Conservation (phyloP, 768 basidiomycete species). For the Cystofilobasidium capitatum region DNA sequence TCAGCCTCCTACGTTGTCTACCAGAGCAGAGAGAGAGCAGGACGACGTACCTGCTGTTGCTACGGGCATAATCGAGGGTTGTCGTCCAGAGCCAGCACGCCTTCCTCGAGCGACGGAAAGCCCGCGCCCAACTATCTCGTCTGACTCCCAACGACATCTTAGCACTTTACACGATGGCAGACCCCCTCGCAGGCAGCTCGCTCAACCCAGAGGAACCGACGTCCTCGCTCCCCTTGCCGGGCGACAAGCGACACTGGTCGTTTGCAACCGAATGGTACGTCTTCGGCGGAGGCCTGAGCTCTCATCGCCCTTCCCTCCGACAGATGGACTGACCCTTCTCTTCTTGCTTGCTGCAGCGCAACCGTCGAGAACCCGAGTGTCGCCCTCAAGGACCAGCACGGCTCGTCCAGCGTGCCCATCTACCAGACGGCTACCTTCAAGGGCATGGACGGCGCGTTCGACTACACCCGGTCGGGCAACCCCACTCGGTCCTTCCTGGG, state of each 20-base stretch:
- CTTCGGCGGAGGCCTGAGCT: too few relatives aligned
- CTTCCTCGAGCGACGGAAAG: too few relatives aligned
- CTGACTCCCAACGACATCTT: not conserved
- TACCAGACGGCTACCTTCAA: slow-evolving; percentile 99
- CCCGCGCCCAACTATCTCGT: not conserved
- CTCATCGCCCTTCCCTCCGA: not conserved
- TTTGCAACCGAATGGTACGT: slow-evolving; percentile 25
- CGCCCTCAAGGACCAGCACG: slow-evolving; percentile 82
- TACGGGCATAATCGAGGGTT: not conserved
- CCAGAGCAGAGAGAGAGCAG: too few relatives aligned
- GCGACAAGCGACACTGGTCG: slow-evolving; percentile 15
- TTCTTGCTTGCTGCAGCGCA: slow-evolving; percentile 26
- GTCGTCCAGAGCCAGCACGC: too few relatives aligned
- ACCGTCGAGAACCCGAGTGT: slow-evolving; percentile 33
- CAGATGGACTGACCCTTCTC: not conserved
- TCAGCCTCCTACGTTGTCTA: not conserved
- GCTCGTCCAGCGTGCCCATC: slow-evolving; percentile 87
- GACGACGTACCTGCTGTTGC: not conserved
- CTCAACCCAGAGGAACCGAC: slow-evolving; percentile 3
- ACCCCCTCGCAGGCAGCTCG: not conserved
- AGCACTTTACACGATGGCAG: not conserved
- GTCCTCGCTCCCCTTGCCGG: not conserved
- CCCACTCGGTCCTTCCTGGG: slow-evolving; percentile 92
- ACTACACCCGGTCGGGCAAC: slow-evolving; percentile 91
- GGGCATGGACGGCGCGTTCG: slow-evolving; percentile 71